Evolutionary conservation across 2,329 filamentous ascomycete species (phyloP), one percentile per base, ranked within the genome.

Genomic region (Aspergillus quadrilineatus): DNA sequence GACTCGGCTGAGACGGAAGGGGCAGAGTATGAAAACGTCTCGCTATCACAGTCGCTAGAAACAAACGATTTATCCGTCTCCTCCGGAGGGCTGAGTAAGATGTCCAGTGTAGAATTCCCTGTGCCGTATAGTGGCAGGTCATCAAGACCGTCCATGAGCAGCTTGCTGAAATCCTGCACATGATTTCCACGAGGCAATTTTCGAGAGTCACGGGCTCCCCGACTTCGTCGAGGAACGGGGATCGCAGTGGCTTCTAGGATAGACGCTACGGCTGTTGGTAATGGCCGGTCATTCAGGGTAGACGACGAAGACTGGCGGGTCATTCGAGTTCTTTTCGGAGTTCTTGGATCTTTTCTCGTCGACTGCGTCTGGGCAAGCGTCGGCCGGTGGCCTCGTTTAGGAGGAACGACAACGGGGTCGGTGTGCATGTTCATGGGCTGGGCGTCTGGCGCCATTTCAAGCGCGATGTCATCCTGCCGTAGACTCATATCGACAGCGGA

Each of bases 191-290:
- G 66, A 41, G 74, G 69, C 52, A 75, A 55, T 65, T 72, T 70
- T 59, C 75, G 68, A 62, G 76, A 65, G 55, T 72, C 65, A 55
- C 71, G 71, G 59, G 71, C 70, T 8, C 73, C 72, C 59, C 72
- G 69, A 3, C 71, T 73, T 45, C 71, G 71, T 43, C 71, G 71
- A 57, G 80, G 80, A 17, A 79, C 77, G 3, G 83, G 84, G 48
- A 87, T 86, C 2, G 81, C 73, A 1, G 84, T 87, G 45, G 84
- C 79, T 54, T 84, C 81, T 34, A 87, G 72, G 54, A 87, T 72
- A 8, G 82, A 82, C 28, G 82, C 82, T 50, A 85, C 78, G 22
- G 82, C 78, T n/a, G 79, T 76, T 14, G 81, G 80, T 4, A 85
- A 66, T 8, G 77, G 76, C 72, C 77, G 57, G 69, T 72, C 61